These are phyloP conservation scores for Mayamaea pseudoterrestris DNA, from an alignment of 108 stramenopile species.

Conservation along the genomic window DNA sequence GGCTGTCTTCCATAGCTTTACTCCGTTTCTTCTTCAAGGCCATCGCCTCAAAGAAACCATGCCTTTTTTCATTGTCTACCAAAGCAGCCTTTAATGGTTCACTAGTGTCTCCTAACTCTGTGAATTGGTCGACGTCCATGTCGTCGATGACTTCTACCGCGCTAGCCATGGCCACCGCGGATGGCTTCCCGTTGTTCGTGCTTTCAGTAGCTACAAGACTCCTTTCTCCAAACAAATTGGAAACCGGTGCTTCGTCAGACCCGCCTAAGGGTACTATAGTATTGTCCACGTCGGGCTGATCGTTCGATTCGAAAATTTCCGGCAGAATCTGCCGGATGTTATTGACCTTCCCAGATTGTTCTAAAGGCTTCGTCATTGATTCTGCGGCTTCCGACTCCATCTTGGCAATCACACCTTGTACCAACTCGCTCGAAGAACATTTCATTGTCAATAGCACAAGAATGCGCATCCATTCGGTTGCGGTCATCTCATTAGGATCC, in stretches of 20 bases:
- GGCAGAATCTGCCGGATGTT: slow-evolving; percentile 23
- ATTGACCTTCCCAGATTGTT: slow-evolving; percentile 11
- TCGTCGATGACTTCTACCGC: slow-evolving; percentile 32
- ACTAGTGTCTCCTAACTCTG: not conserved
- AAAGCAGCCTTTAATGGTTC: too few relatives aligned
- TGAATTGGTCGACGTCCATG: slow-evolving; percentile 7
- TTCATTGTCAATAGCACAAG: slow-evolving; percentile 55
- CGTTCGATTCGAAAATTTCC: slow-evolving; percentile 1
- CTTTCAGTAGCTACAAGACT: not conserved
- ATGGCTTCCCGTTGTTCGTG: not conserved
- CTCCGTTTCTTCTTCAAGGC: slow-evolving; percentile 44
- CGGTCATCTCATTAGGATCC: slow-evolving; percentile 46
- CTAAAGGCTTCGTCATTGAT: slow-evolving; percentile 16
- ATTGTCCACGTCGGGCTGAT: too few relatives aligned
- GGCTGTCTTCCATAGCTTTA: slow-evolving; percentile 54
- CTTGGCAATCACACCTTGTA: slow-evolving; percentile 43
- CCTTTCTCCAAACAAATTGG: too few relatives aligned
- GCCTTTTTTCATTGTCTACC: too few relatives aligned
- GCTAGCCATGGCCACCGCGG: slow-evolving; percentile 16
- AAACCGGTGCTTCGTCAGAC: too few relatives aligned
- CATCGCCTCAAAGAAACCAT: slow-evolving; percentile 12
- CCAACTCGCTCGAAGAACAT: slow-evolving; percentile 62
- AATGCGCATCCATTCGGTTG: slow-evolving; percentile 59
- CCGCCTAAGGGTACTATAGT: too few relatives aligned
- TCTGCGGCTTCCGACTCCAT: slow-evolving; percentile 45